Base-by-base conservation (phyloP, 2,329 filamentous ascomycete genomes). In the Phialophora chinensis region DNA sequence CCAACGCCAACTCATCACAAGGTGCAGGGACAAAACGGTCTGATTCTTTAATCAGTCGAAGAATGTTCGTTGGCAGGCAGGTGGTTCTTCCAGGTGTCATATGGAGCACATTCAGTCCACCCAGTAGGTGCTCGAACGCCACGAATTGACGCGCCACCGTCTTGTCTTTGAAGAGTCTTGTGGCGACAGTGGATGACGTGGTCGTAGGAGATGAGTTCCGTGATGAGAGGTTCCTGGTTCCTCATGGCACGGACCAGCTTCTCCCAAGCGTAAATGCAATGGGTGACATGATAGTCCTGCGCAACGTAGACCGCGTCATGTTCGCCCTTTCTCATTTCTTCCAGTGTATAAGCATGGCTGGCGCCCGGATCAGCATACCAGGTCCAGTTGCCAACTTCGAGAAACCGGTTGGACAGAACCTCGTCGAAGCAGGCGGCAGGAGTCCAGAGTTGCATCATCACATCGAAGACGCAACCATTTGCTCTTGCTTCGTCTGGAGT, bases 361-460 rank as follows among this genome's bases (percentile, higher is more conserved):
- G 65, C 68, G 11, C 58, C 44, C 3, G 69, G 50, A 55, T 73
- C 67, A 2, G 70, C 69, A 23, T 69, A 73, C 71, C 71, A 73
- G 38, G 71, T 73, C 71, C 71, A 73, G 59, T 73, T 73, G 59
- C 71, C 71, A 4, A 65, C 64, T 3, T 66, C 62, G 8, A 73
- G 69, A 65, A 72, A 73, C 6, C 67, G 68, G 29, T 73, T 67
- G 7, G 68, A 69, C 4, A 73, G 64, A 11, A 60, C 12, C 47
- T 63, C 60, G 55, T 73, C 70, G 53, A 67, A 71, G 66, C 71
- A 73, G 31, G 33, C 69, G 3, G 63, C 60, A 11, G 70, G 70
- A 2, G 65, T 72, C 71, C 71, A 73, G 47, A 70, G 66, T 52
- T 72, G 70, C 71, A 73, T 73, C 71, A 73, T 73, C 27, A 73